A percentile compares a stretch with the other conserved stretches of the same genome.
Conservation (phyloP, 1,284 basidiomycete genomes). For the Sporisorium graminicola region DNA sequence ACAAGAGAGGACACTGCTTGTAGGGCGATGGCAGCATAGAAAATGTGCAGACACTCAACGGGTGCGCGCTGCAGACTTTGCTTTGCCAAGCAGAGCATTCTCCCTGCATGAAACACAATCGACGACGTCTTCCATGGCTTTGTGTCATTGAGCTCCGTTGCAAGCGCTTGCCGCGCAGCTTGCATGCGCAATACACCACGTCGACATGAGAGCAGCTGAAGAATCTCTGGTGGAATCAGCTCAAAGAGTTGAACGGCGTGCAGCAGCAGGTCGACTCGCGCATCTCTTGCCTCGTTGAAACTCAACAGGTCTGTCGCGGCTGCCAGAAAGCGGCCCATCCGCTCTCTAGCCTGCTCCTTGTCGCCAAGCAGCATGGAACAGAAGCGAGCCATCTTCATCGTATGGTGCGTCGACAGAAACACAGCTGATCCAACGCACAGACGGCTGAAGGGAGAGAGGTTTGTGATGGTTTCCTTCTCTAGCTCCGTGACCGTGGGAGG, state of each 20-base stretch:
- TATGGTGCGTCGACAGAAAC: constrained; percentile 24
- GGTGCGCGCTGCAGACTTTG: constrained; percentile 22
- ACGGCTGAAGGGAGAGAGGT: constrained; percentile 21
- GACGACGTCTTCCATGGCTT: constrained; percentile 13
- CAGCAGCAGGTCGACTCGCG: constrained; percentile 22
- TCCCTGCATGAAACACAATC: constrained; percentile 20
- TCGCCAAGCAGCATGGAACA: constrained; percentile 21
- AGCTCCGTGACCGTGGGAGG: constrained; percentile 2
- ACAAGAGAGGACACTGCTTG: constrained; percentile 22
- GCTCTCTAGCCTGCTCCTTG: constrained; percentile 11
- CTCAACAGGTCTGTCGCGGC: constrained; percentile 21
- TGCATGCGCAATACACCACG: constrained; percentile 24
- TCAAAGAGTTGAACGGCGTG: constrained; percentile 24
- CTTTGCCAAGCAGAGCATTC: constrained; percentile 23
- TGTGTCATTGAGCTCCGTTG: constrained; percentile 4
- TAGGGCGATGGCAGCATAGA: constrained; percentile 21
- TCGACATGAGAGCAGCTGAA: constrained; percentile 27
- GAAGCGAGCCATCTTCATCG: constrained; percentile 26
- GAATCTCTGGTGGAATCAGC: constrained; percentile 20
- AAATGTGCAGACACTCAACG: constrained; percentile 25
- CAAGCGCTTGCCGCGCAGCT: constrained; percentile 12
- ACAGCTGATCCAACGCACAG: constrained; percentile 24
- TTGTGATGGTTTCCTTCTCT: neutral
- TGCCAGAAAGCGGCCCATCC: constrained; percentile 12
- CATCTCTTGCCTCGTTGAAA: constrained; percentile 13